Conservation (phyloP, 2,329 filamentous ascomycete species). For the Akanthomyces lecanii region DNA sequence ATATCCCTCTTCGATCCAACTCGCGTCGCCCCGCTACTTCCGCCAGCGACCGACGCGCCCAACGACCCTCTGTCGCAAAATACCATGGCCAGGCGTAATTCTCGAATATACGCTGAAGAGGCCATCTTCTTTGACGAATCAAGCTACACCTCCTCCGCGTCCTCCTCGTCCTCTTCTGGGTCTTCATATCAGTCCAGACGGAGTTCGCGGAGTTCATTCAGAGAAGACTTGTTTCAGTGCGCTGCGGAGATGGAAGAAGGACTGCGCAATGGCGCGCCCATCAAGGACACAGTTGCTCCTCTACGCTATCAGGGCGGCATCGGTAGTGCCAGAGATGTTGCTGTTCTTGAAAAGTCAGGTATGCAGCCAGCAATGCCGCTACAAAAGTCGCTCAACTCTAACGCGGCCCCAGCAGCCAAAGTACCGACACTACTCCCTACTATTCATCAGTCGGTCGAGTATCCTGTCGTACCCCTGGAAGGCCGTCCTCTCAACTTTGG, state of each 20-base stretch:
- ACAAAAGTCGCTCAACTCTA: not conserved
- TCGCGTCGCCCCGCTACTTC: not conserved
- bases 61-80: not conserved
- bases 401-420: constrained; percentile 4
- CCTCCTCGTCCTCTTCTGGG: constrained; percentile 13
- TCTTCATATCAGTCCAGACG: constrained; percentile 27
- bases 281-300: not conserved
- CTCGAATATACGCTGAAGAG: constrained; percentile 23
- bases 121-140: constrained; percentile 17
- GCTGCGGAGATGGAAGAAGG: constrained; percentile 25
- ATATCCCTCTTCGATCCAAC: not conserved
- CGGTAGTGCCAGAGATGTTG: not conserved
- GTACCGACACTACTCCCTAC: not conserved
- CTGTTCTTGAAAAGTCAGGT: constrained; percentile 13
- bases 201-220: constrained; percentile 28
- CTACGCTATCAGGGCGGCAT: constrained; percentile 3
- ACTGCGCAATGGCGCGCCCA: not conserved
- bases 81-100: constrained; percentile 26
- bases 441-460: constrained; percentile 9
- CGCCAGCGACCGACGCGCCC: not conserved
- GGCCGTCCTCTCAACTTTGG: constrained; percentile 68
- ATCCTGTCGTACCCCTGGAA: constrained; percentile 23
- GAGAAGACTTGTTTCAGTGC: constrained; percentile 25
- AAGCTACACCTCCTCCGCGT: constrained; percentile 7
- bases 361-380: not conserved